phyloP scores from a whole-genome alignment of 1,284 basidiomycete species.

The Gymnopus androsaceus region DNA sequence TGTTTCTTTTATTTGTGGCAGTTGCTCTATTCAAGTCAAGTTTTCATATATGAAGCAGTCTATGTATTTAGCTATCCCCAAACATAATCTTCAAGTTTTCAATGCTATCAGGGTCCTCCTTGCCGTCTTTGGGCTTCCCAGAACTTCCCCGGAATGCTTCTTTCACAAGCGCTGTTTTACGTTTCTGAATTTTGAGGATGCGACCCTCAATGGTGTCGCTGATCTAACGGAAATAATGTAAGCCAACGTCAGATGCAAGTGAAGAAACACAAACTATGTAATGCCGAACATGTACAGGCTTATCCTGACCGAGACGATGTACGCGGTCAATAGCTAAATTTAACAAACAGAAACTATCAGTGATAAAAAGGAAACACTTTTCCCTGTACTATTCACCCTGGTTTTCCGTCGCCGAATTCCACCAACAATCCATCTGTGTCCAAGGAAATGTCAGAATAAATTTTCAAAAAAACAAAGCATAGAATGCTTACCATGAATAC shows the following conservation, averaged over 20 bases:
- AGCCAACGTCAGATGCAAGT: conserved; percentile 1
- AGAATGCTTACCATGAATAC: conserved; percentile 76
- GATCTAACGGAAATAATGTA: conserved; percentile 42
- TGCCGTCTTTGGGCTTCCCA: conserved; percentile 29
- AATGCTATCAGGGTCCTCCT: conserved; percentile 65
- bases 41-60: not conserved
- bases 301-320: conserved; percentile 83
- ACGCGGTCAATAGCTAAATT: conserved; percentile 73
- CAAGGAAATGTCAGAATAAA: conserved; percentile 11
- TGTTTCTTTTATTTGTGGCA: no score
- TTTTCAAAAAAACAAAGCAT: not conserved
- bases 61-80: conserved; percentile 34
- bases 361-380: not conserved
- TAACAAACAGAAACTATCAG: conserved; percentile 22
- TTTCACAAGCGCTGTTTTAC: conserved; percentile 84
- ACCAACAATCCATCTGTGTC: conserved; percentile 91
- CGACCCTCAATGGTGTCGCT: conserved; percentile 77
- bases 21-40: no score
- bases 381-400: conserved; percentile 63
- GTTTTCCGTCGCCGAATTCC: conserved; percentile 82
- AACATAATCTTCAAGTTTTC: conserved; percentile 82
- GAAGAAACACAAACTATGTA: conserved; percentile 70
- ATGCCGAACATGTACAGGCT: conserved; percentile 86
- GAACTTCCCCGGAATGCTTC: conserved; percentile 73
- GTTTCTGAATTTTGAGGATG: conserved; percentile 85